These are phyloP conservation scores for Zopfia rhizophila DNA, from an alignment of 2,329 filamentous ascomycete genomes.

Conservation along the genomic window DNA sequence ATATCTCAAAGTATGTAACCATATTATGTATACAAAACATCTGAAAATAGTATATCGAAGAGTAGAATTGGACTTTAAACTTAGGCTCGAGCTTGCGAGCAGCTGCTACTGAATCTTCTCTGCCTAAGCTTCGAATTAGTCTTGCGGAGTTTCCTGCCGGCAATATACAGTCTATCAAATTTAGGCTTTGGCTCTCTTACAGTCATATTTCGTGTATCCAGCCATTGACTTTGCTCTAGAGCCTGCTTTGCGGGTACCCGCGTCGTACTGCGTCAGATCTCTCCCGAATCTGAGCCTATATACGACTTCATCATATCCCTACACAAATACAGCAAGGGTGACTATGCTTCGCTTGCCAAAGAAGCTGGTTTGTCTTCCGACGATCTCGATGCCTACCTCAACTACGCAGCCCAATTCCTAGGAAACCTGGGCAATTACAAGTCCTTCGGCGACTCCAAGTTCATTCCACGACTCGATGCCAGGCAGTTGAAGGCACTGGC, in stretches of 20 bases:
- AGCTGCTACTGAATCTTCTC: too few species aligned
- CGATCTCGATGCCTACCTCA: slow-evolving; percentile 50
- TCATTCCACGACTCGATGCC: slow-evolving; percentile 59
- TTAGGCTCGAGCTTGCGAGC: too few species aligned
- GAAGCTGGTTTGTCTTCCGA: slow-evolving; percentile 53
- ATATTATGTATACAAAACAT: slow-evolving; percentile 4
- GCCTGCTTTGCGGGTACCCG: slow-evolving; percentile 61
- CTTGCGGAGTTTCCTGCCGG: too few species aligned
- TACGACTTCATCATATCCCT: slow-evolving; percentile 66
- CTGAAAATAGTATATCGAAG: not conserved
- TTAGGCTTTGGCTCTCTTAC: not conserved
- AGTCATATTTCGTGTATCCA: not conserved
- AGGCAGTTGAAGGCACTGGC: slow-evolving; percentile 58
- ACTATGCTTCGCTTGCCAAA: slow-evolving; percentile 59
- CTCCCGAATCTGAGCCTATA: slow-evolving; percentile 62
- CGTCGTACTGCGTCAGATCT: slow-evolving; percentile 64
- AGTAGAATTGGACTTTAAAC: not conserved
- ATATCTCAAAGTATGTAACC: slow-evolving; percentile 49
- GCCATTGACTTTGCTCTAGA: slow-evolving; percentile 33
- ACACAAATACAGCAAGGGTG: slow-evolving; percentile 58
- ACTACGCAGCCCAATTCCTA: slow-evolving; percentile 58
- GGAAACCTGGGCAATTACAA: slow-evolving; percentile 67
- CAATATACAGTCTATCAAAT: not conserved
- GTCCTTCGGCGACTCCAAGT: slow-evolving; percentile 62
- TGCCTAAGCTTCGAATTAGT: not conserved